Evolutionary conservation across 352 stramenopile species (phyloP).

Genomic region (Globisporangium paroecandrum): DNA sequence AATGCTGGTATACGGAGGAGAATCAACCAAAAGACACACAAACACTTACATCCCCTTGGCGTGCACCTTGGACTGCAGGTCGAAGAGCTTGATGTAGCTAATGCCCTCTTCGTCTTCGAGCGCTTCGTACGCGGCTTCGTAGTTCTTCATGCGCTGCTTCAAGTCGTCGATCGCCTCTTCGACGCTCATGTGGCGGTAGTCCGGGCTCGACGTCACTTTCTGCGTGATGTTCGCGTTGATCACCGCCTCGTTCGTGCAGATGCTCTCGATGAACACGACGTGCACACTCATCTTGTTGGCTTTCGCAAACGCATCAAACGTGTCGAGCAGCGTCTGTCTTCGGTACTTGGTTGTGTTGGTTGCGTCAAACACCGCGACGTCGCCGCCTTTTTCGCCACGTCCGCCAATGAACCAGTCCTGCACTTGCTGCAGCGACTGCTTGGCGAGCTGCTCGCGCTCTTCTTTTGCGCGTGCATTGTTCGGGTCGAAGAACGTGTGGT

Average conservation of each 20-base stretch:
- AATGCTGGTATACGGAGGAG: background rate
- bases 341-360: slow-evolving; percentile 85
- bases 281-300: slow-evolving; percentile 71
- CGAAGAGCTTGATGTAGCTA: slow-evolving; percentile 90
- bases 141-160: slow-evolving; percentile 82
- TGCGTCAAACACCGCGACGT: slow-evolving; percentile 90
- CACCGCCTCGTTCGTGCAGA: slow-evolving; percentile 91
- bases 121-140: slow-evolving; percentile 84
- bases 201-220: slow-evolving; percentile 70
- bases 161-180: slow-evolving; percentile 79
- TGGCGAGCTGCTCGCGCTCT: slow-evolving; percentile 78
- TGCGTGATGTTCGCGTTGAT: slow-evolving; percentile 82
- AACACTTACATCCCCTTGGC: slow-evolving; percentile 70
- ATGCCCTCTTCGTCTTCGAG: slow-evolving; percentile 82
- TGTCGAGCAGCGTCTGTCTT: slow-evolving; percentile 50
- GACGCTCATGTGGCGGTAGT: slow-evolving; percentile 75
- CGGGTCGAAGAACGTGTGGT: slow-evolving; percentile 92
- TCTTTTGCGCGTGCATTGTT: slow-evolving; percentile 74
- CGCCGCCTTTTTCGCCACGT: slow-evolving; percentile 35
- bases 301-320: slow-evolving; percentile 55
- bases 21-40: background rate
- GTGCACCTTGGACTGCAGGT: slow-evolving; percentile 85
- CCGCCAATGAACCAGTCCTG: slow-evolving; percentile 55
- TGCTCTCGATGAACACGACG: slow-evolving; percentile 92
- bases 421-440: slow-evolving; percentile 67